A percentile compares a stretch with the other conserved stretches of the same genome.
phyloP scores from a whole-genome alignment of 202 grass and related monocot species.

The Setaria italica region DNA sequence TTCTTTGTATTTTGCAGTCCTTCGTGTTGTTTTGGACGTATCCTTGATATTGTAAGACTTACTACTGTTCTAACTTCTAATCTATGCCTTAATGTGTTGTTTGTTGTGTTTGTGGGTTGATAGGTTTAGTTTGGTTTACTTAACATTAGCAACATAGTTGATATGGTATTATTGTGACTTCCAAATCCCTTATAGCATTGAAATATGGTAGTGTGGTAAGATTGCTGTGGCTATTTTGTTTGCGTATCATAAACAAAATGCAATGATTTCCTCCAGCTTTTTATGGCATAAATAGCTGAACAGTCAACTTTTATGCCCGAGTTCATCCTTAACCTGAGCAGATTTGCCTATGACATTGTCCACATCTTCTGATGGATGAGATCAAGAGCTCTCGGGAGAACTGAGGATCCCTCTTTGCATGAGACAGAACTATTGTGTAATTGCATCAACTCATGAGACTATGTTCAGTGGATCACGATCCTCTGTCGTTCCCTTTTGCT shows the following conservation, averaged over 20 bases:
- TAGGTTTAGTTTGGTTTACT: not conserved
- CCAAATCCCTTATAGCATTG: not conserved
- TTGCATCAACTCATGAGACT: not conserved
- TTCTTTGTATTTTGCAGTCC: slow-evolving; percentile 65
- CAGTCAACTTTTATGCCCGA: slow-evolving; percentile 7
- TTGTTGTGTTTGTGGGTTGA: not conserved
- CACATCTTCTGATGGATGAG: slow-evolving; percentile 85
- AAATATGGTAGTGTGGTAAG: not conserved
- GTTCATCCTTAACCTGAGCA: slow-evolving; percentile 64
- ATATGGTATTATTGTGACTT: slow-evolving; percentile 6
- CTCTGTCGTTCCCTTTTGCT: not conserved
- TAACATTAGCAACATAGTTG: not conserved
- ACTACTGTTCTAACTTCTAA: slow-evolving; percentile 29
- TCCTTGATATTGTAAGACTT: slow-evolving; percentile 63
- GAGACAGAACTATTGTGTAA: not conserved
- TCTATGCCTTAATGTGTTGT: not conserved
- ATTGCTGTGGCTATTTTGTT: not conserved
- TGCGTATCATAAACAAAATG: not conserved
- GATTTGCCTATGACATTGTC: slow-evolving; percentile 88
- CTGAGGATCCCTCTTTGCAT: not conserved
- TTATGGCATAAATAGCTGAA: not conserved
- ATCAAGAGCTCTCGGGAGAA: slow-evolving; percentile 7
- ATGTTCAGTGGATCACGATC: not conserved
- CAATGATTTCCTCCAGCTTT: not conserved
- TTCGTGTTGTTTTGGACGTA: slow-evolving; percentile 96